Conservation (phyloP, 1,284 basidiomycete genomes). For the Volvariella volvacea region DNA sequence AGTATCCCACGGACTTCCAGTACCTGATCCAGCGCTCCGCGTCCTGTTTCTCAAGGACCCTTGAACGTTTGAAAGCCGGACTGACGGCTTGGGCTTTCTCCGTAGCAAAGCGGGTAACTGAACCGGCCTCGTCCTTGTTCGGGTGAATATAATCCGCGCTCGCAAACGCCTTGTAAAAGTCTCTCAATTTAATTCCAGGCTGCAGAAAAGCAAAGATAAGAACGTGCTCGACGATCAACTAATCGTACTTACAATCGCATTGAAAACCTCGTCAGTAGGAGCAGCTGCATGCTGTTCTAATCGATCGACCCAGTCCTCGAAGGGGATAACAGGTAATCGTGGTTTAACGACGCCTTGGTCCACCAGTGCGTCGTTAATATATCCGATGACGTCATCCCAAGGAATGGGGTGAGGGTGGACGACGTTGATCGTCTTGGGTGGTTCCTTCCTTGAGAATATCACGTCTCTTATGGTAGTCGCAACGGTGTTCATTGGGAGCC, state of each 20-base stretch:
- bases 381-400: slow-evolving; percentile 9
- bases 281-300: slow-evolving; percentile 6
- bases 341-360: background rate
- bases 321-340: slow-evolving; percentile 7
- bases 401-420: slow-evolving; percentile 12
- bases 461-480: slow-evolving; percentile 11
- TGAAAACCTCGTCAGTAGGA: background rate
- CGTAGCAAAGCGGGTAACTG: background rate
- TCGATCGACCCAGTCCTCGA: slow-evolving; percentile 10
- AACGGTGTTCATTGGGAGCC: slow-evolving; percentile 13
- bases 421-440: slow-evolving; percentile 10
- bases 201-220: background rate
- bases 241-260: slow-evolving; percentile 6
- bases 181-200: slow-evolving; percentile 14
- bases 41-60: background rate
- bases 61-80: background rate
- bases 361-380: slow-evolving; percentile 5
- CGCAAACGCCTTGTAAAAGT: background rate
- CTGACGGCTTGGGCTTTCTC: background rate
- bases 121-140: background rate
- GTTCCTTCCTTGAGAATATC: slow-evolving; percentile 6
- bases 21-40: background rate
- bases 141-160: background rate
- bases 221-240: background rate
- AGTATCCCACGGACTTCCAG: background rate